Evolutionary conservation across 1,139 yeast genomes (phyloP).

Genomic region (Saccharomyces pastorianus): DNA sequence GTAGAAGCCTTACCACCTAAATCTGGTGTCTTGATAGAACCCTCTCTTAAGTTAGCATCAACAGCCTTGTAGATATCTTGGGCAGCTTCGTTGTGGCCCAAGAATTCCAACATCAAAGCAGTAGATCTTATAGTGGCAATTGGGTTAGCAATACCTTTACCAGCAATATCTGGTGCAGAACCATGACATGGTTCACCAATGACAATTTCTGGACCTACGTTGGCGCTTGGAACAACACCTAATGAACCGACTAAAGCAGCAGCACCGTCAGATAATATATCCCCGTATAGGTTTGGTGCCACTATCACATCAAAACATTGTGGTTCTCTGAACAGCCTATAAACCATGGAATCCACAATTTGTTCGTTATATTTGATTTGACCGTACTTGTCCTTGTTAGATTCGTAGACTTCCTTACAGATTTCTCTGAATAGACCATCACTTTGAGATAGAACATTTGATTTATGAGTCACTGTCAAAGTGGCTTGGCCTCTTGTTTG

Average conservation of each 20-base stretch:
- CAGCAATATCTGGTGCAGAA: slow-evolving; percentile 33
- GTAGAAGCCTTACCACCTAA: slow-evolving; percentile 86
- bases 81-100: slow-evolving; percentile 87
- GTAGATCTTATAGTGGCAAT: slow-evolving; percentile 96
- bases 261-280: slow-evolving; percentile 94
- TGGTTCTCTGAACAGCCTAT: slow-evolving; percentile 97
- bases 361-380: slow-evolving; percentile 75
- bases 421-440: slow-evolving; percentile 97
- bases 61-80: slow-evolving; percentile 90
- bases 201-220: slow-evolving; percentile 91
- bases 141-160: slow-evolving; percentile 53
- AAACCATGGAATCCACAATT: slow-evolving; percentile 98
- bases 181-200: slow-evolving; percentile 99
- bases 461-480: slow-evolving; percentile 91
- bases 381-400: slow-evolving; percentile 49
- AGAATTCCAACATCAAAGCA: slow-evolving; percentile 93
- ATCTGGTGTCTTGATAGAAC: slow-evolving; percentile 82
- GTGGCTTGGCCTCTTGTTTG: slow-evolving; percentile 62
- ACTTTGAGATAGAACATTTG: slow-evolving; percentile 83
- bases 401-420: slow-evolving; percentile 66
- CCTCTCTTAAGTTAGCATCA: slow-evolving; percentile 81
- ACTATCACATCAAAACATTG: slow-evolving; percentile 94
- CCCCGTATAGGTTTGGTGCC: slow-evolving; percentile 97
- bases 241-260: slow-evolving; percentile 97
- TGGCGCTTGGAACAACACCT: slow-evolving; percentile 97